Base-by-base conservation (phyloP, 2,329 filamentous ascomycete species). In the Didymella keratinophila region DNA sequence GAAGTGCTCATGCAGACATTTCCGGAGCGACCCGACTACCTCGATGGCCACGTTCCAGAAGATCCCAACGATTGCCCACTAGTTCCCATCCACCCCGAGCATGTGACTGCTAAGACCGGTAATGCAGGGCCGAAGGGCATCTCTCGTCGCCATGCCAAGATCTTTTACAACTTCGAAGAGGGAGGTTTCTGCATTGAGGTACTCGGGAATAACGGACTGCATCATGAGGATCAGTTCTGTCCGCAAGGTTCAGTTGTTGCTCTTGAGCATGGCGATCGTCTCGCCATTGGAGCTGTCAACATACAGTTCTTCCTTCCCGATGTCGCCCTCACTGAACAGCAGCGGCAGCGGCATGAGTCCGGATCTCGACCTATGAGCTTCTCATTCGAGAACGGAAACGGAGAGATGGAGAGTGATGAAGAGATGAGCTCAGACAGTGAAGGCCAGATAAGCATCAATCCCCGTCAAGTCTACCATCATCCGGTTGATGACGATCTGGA, bases 121-220 rank as follows among this genome's bases (percentile, higher is more conserved):
- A 81, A 85, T 47, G 86, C 86, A 60, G 84, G 86, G 2, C 91
- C 90, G 49, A 90, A 89, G 70, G 85, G 84, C 49, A 93, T 93
- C 53, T 93, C 90, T 3, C 82, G 90, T 60, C 81, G 89, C 66
- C 91, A 94, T 73, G 80, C 91, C 47, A 88, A 87, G 68, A 91
- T 94, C 65, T 80, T 84, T 45, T 93, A 88, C 77, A 89, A 90
- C 68, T 81, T 84, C 61, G 79, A 86, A 12, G 81, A 81, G 39
- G 81, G 85, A 20, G 79, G 85, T 7, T 93, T 91, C 68, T 86
- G 91, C 70, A 86, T 90, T 45, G 78, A 83, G 52, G 83, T 88
- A 2, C 79, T 86, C 48, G 86, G 86, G 34, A 78, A 81, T 62
- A 92, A 92, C 66, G 89, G 89, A 6, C 87, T 89, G 68, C 83